Base-by-base conservation (phyloP, 306 rosid genomes). In the Glycyrrhiza uralensis region DNA sequence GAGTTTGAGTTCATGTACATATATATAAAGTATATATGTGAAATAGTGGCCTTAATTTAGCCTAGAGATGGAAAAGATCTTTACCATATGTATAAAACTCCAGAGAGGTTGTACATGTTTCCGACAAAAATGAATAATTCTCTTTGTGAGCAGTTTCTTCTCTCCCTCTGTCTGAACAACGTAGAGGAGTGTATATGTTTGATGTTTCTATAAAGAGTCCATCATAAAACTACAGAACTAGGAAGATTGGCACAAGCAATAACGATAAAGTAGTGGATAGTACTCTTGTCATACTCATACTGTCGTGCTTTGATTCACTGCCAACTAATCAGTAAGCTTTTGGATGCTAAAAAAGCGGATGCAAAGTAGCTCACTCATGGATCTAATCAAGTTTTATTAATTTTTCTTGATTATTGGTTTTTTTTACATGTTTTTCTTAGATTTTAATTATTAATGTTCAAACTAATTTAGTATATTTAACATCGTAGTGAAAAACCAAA, bases 1-100 rank as follows among this genome's bases (percentile, higher is more conserved):
- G 65, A 75, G 85, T 65, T 72, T 70, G 63, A 76, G 30, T 83
- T 72, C 83, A 49, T 89, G 89, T 89, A 76, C 62, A 87, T 79
- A 72, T 74, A 58, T 65, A n/a, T n/a, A n/a, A n/a, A n/a, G 63
- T 73, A 66, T 61, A 70, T 70, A 69, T 88, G 87, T 85, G 87
- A 83, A 80, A 79, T n/a, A n/a, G n/a, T n/a, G n/a, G 60, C 46
- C 20, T 66, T 19, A 5, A n/a, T n/a, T n/a, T 66, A 42, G 42
- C 17, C 4, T 55, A 76, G 72, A 88, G 20, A 74, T 81, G 84
- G 63, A 75, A 71, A 77, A 72, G 47, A 75, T 71, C 38, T 75
- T 64, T 56, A 50, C 62, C n/a, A n/a, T 29, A 26, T 71, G 76
- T 71, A 50, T 45, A 66, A 72, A 75, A 77, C 26, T 61, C 69